Evolutionary conservation across 768 basidiomycete species (phyloP), one percentile per base, ranked within the genome.

Genomic region (Trametes sanguinea): DNA sequence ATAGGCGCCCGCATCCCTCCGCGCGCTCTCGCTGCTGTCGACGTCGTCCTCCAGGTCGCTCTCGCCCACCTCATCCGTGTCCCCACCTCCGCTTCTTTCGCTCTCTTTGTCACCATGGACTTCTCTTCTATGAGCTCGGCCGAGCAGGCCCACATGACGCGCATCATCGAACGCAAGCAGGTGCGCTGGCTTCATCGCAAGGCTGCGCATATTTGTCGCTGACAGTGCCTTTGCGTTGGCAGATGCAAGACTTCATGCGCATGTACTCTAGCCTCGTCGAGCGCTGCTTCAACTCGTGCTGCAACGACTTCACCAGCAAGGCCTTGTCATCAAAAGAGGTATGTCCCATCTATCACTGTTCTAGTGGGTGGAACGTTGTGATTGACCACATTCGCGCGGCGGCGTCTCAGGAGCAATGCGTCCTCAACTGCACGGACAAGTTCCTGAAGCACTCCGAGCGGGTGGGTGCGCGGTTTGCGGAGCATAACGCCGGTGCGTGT

Each of bases 171-270:
- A 80, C 95, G 92, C 81, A 94, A 92, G 81, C 96, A 98, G 88
- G 95, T 90, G 62, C 59, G 80, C 62, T 27, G 6, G 35, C 35
- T 10, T 27, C 29, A 14, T 5, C 13, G 13, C 6, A 46, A 8
- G n/a, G 9, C 27, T 33, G 48, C 6, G 8, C 14, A 16, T 14
- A 14, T 29, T 3, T 2, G 43, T 22, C 37, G 42, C 32, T 60
- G 43, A 55, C 57, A 40, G 17, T 16, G 43, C 30, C 32, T 37
- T 11, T 45, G 43, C 16, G 22, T 57, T 44, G 61, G 27, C 72
- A 98, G 95, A 96, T 99, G 95, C 93, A 96, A 82, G 96, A 98
- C 80, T 98, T 99, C 71, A 81, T 99, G 81, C 84, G 83, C 71
- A 88, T 98, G 76, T 98, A 99, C 77, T 91, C 94, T 27, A 90